Evolutionary conservation across 768 basidiomycete genomes (phyloP).

Genomic region (Hypholoma sublateritium): DNA sequence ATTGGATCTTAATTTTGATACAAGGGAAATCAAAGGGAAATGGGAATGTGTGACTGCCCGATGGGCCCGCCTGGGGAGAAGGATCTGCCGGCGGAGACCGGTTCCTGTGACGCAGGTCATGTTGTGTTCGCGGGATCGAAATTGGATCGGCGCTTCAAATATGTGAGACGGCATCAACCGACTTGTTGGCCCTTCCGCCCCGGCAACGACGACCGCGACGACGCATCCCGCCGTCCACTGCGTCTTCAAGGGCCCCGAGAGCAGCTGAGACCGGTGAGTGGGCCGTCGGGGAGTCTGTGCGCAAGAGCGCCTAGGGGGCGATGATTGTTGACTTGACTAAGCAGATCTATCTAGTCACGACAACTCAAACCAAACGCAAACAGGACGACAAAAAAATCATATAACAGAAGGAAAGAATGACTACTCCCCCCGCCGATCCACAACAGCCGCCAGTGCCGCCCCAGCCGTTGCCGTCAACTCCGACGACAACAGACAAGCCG

Average conservation of each 20-base stretch:
- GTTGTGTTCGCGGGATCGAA: conserved; percentile 3
- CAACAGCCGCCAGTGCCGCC: conserved; percentile 45
- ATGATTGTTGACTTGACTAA: conserved; percentile 34
- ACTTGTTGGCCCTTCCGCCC: conserved; percentile 13
- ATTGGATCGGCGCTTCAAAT: conserved; percentile 35
- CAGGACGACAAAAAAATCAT: conserved; percentile 33
- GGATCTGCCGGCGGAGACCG: conserved; percentile 7
- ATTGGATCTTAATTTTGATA: no score
- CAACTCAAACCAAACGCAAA: conserved; percentile 31
- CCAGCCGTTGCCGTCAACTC: conserved; percentile 45
- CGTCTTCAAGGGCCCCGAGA: no score
- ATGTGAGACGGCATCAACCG: conserved; percentile 29
- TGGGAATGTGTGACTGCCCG: no score
- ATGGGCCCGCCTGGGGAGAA: neutral
- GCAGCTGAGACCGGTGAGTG: neutral
- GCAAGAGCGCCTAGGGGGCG: neutral
- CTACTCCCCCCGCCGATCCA: conserved; percentile 48
- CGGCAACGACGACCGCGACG: conserved; percentile 17
- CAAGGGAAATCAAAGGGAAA: no score
- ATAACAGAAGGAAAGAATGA: conserved; percentile 47
- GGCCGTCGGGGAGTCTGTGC: neutral
- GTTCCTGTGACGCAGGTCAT: conserved; percentile 38
- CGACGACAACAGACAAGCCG: conserved; percentile 40
- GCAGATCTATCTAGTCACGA: conserved; percentile 36
- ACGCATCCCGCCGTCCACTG: neutral